Conservation (phyloP, 2,329 filamentous ascomycete genomes). For the Claviceps purpurea region DNA sequence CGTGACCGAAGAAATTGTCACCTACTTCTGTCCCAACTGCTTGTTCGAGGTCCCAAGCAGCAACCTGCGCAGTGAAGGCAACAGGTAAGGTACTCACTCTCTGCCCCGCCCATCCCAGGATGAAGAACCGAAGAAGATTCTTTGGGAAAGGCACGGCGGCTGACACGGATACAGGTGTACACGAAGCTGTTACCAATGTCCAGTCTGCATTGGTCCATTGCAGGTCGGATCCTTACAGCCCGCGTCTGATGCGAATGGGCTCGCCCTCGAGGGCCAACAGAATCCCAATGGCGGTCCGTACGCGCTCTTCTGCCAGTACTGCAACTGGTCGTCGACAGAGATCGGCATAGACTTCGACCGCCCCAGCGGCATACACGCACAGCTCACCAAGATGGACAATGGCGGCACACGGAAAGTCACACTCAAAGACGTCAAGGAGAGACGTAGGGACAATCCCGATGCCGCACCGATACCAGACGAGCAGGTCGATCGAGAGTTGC, state of each 20-base stretch:
- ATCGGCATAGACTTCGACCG: constrained; percentile 85
- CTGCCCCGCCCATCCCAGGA: not conserved
- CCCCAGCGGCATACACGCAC: constrained; percentile 70
- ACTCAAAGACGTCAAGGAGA: constrained; percentile 36
- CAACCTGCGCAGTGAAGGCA: constrained; percentile 82
- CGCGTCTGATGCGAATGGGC: constrained; percentile 29
- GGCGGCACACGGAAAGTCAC: constrained; percentile 40
- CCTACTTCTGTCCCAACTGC: constrained; percentile 90
- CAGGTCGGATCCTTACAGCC: constrained; percentile 58
- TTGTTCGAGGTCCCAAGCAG: constrained; percentile 93
- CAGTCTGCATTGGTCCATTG: constrained; percentile 71
- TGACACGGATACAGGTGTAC: constrained; percentile 51
- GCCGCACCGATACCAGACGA: constrained; percentile 26
- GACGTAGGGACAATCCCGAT: constrained; percentile 32
- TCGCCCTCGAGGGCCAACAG: constrained; percentile 25
- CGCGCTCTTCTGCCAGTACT: constrained; percentile 77
- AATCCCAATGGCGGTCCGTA: constrained; percentile 40
- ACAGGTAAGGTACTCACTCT: constrained; percentile 45
- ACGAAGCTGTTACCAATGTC: constrained; percentile 90
- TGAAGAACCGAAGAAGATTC: not conserved
- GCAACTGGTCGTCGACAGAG: constrained; percentile 83
- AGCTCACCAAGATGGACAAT: constrained; percentile 59
- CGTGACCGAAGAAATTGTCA: constrained; percentile 83
- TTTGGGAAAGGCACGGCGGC: not conserved
- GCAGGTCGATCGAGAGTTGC: constrained; percentile 49